These are phyloP conservation scores for Aethionema arabicum DNA, from an alignment of 345 rosid genomes.

Conservation along the genomic window DNA sequence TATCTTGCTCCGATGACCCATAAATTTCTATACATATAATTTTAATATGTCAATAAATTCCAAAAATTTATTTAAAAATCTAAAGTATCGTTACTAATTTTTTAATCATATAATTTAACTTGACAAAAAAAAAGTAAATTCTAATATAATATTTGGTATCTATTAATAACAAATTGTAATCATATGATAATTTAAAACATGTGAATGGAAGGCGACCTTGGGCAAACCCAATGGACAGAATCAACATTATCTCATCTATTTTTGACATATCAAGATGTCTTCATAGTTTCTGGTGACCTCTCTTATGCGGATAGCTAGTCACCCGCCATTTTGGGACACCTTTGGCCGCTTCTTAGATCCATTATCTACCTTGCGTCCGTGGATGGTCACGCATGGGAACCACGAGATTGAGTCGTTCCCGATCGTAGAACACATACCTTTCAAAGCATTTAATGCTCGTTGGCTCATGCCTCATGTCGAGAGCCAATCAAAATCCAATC, in stretches of 20 bases:
- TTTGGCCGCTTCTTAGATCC: constrained; percentile 74
- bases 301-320: constrained; percentile 74
- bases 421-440: constrained; percentile 44
- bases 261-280: constrained; percentile 57
- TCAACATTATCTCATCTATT: constrained; percentile 55
- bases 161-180: too few relatives aligned
- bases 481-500: constrained; percentile 69
- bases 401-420: constrained; percentile 73
- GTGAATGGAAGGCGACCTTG: constrained; percentile 68
- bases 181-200: not conserved
- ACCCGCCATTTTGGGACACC: constrained; percentile 85
- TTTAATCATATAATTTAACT: too few relatives aligned
- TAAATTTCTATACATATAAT: too few relatives aligned
- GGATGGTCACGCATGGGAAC: constrained; percentile 95
- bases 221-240: constrained; percentile 82
- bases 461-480: constrained; percentile 83
- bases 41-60: too few relatives aligned
- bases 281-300: constrained; percentile 73
- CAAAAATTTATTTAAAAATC: too few relatives aligned
- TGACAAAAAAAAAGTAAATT: too few relatives aligned
- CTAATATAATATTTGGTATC: too few relatives aligned
- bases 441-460: constrained; percentile 75
- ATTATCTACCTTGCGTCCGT: constrained; percentile 72
- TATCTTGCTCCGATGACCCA: too few relatives aligned
- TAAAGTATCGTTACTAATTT: too few relatives aligned